Evolutionary conservation across 805 yeast species (phyloP).

Genomic region (Yarrowia sp.): DNA sequence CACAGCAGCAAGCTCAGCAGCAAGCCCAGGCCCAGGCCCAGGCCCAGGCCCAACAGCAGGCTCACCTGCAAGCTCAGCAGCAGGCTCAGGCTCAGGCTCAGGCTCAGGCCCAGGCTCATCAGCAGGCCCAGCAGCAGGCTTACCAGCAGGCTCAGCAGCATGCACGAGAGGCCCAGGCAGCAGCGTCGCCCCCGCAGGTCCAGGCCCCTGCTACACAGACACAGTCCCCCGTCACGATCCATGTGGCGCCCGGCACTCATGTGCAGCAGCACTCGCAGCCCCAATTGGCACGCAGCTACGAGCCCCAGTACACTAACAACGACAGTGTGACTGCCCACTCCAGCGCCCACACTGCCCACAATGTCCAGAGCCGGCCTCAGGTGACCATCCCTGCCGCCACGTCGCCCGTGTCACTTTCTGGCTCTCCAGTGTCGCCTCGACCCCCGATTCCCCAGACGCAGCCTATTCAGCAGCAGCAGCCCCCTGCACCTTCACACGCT

Average conservation of each 20-base stretch:
- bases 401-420: neutral
- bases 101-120: slow-evolving; percentile 25
- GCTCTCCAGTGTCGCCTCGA: slow-evolving; percentile 9
- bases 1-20: slow-evolving; percentile 29
- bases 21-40: slow-evolving; percentile 30
- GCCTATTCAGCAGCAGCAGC: neutral
- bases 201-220: slow-evolving; percentile 29
- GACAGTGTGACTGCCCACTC: slow-evolving; percentile 11
- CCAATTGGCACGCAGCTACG: slow-evolving; percentile 24
- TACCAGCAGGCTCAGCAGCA: too few species aligned
- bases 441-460: slow-evolving; percentile 7
- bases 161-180: slow-evolving; percentile 28
- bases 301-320: slow-evolving; percentile 29
- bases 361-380: slow-evolving; percentile 25
- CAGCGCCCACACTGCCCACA: slow-evolving; percentile 28
- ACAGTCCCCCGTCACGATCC: slow-evolving; percentile 30
- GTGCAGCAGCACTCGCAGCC: slow-evolving; percentile 20
- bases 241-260: slow-evolving; percentile 29
- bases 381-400: slow-evolving; percentile 23
- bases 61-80: slow-evolving; percentile 25
- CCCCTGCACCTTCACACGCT: slow-evolving; percentile 22
- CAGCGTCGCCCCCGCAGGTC: slow-evolving; percentile 19
- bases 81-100: slow-evolving; percentile 28
- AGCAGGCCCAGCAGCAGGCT: slow-evolving; percentile 16
- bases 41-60: slow-evolving; percentile 30